Evolutionary conservation across 164 flowering plant genomes (phyloP).

Genomic region (Stephania cephalantha): DNA sequence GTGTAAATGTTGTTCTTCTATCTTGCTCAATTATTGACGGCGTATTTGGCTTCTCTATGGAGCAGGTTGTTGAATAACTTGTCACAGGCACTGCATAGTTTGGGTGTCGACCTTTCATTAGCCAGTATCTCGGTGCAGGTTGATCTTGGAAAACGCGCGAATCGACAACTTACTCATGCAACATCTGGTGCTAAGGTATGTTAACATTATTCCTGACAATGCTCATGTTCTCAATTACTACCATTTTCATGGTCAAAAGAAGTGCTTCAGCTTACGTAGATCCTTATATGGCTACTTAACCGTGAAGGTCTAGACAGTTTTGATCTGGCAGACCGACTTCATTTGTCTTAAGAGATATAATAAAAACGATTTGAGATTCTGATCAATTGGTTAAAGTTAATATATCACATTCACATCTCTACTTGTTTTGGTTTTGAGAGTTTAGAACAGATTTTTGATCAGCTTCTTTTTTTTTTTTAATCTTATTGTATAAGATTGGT

Average conservation of each 20-base stretch:
- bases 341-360: not conserved
- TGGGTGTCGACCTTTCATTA: conserved; percentile 82
- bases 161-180: conserved; percentile 18
- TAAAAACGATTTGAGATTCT: not conserved
- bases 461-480: no score
- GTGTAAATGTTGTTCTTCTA: not conserved
- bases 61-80: conserved; percentile 75
- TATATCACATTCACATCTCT: not conserved
- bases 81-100: conserved; percentile 71
- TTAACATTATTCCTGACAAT: not conserved
- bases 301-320: not conserved
- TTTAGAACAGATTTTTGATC: no score
- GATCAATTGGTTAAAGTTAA: not conserved
- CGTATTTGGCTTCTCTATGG: conserved; percentile 11
- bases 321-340: not conserved
- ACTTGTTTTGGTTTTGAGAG: not conserved
- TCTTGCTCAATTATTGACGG: not conserved
- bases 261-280: not conserved
- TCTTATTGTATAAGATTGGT: not conserved
- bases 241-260: not conserved
- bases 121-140: conserved; percentile 91
- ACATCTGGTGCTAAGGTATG: conserved; percentile 45
- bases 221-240: no score
- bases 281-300: not conserved
- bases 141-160: conserved; percentile 72